Conservation (phyloP, 352 stramenopile genomes). For the Thalassiosira livingstoniorum region DNA sequence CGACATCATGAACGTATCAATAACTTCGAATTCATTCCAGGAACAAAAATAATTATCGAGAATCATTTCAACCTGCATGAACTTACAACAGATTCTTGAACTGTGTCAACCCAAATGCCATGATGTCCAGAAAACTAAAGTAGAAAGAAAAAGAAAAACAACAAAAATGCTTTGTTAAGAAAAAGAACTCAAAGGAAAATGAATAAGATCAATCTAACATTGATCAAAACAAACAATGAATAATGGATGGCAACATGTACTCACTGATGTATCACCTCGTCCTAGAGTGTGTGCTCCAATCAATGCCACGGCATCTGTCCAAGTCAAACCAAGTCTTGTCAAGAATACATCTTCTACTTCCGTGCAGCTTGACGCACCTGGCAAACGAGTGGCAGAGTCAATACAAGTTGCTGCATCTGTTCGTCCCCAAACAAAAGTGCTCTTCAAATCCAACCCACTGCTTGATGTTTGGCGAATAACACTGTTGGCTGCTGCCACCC, state of each 20-base stretch:
- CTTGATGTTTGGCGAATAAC: constrained; percentile 41
- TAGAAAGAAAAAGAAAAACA: constrained; percentile 9
- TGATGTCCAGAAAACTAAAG: constrained; percentile 58
- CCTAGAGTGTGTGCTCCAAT: constrained; percentile 68
- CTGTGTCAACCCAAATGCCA: constrained; percentile 54
- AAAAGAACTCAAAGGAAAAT: too few relatives aligned
- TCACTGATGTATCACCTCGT: constrained; percentile 37
- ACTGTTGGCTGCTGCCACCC: constrained; percentile 43
- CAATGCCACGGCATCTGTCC: constrained; percentile 60
- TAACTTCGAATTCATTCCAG: neutral
- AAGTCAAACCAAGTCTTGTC: constrained; percentile 54
- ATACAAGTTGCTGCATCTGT: constrained; percentile 42
- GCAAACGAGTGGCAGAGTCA: constrained; percentile 32
- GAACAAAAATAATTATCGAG: neutral
- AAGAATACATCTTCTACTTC: constrained; percentile 59
- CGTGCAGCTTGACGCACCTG: constrained; percentile 37
- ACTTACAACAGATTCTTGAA: constrained; percentile 40
- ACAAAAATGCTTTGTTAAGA: too few relatives aligned
- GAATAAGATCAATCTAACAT: too few relatives aligned
- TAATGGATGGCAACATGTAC: too few relatives aligned
- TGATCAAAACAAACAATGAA: too few relatives aligned
- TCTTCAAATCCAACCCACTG: constrained; percentile 43
- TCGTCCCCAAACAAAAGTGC: constrained; percentile 58
- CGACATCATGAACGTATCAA: neutral
- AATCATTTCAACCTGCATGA: neutral